Conservation (phyloP, 2,329 filamentous ascomycete genomes). For the Lachnellula hyalina region DNA sequence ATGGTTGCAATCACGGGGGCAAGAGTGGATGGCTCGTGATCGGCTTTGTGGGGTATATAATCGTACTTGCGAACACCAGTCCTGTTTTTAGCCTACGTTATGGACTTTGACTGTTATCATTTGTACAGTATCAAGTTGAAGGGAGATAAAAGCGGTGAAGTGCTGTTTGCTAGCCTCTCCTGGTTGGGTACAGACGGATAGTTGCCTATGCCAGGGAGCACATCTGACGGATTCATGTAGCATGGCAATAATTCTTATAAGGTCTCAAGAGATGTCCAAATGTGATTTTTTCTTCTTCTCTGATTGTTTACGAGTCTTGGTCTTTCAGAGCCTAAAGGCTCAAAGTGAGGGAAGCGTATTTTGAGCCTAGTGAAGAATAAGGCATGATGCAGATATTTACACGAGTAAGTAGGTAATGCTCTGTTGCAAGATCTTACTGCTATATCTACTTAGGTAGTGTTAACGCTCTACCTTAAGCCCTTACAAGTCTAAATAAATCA, state of each 20-base stretch:
- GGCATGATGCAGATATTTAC: no score
- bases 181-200: neutral
- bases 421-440: no score
- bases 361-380: no score
- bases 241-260: neutral
- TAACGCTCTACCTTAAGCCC: no score
- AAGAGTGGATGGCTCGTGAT: neutral
- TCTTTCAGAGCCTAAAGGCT: no score
- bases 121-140: neutral
- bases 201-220: neutral
- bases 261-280: neutral
- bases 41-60: neutral
- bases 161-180: neutral
- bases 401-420: no score
- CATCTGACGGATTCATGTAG: neutral
- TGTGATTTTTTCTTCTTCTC: neutral
- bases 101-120: neutral
- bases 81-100: no score
- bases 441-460: no score
- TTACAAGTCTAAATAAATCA: no score
- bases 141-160: neutral
- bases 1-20: neutral
- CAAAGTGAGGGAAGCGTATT: no score
- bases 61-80: neutral
- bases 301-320: no score